These are phyloP conservation scores for Coemansia sp. DNA, from an alignment of 192 early-diverging fungal genomes.

Conservation along the genomic window DNA sequence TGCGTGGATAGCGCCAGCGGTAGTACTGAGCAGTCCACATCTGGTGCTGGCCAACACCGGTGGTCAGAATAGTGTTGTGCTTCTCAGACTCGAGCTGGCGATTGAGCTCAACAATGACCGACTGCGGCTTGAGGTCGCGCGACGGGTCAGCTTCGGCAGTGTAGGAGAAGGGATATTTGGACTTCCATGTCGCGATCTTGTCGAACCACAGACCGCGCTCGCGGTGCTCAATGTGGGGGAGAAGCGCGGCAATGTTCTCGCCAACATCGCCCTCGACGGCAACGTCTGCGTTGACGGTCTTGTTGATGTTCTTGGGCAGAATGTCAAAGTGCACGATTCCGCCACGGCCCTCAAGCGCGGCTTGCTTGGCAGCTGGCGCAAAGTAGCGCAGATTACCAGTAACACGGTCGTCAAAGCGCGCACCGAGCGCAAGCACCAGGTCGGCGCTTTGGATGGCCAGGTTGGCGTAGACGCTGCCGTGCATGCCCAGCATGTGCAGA, in stretches of 20 bases:
- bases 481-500: conserved; percentile 99
- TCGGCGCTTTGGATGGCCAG: conserved; percentile 98
- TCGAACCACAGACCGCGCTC: conserved; percentile 85
- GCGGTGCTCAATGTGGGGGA: conserved; percentile 74
- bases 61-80: conserved; percentile 92
- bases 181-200: conserved; percentile 84
- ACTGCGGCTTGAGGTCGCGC: conserved; percentile 85
- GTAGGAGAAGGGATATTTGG: conserved; percentile 89
- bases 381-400: conserved; percentile 90
- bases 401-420: conserved; percentile 98
- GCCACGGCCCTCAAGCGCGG: conserved; percentile 83
- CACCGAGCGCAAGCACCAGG: conserved; percentile 92
- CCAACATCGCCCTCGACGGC: conserved; percentile 96
- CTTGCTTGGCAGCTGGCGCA: conserved; percentile 90
- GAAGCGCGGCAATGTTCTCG: conserved; percentile 77
- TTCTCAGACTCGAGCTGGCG: conserved; percentile 79
- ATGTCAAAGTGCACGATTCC: conserved; percentile 99
- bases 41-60: conserved; percentile 98
- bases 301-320: conserved; percentile 99
- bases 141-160: conserved; percentile 63
- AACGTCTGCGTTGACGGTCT: conserved; percentile 87
- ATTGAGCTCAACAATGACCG: conserved; percentile 91
- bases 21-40: conserved; percentile 99
- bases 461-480: conserved; percentile 97
- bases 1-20: conserved; percentile 88